Base-by-base conservation (phyloP, 1,284 basidiomycete species). In the Porodaedalea pini region DNA sequence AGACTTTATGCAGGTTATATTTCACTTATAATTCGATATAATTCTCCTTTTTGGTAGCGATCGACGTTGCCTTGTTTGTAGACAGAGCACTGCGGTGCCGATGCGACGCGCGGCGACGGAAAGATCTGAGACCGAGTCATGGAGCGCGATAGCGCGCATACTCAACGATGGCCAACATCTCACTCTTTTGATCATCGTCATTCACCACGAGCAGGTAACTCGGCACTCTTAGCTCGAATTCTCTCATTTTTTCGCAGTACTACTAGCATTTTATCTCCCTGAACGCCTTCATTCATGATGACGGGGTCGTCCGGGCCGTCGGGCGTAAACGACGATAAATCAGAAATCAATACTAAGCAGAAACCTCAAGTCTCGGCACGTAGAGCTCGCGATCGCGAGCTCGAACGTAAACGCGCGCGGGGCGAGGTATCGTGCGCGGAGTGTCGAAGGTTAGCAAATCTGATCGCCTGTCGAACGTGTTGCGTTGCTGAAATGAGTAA, bases 351-450 rank as follows among this genome's bases (percentile, higher is more conserved):
- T 13, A 27, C 23, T 27, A 31, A 47, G 45, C 3, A 13, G 45
- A 47, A 31, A n/a, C 25, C 7, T 10, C 45, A 47, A 47, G 54
- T 27, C 32, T 47, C 43, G 13, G 56, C 51, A 13, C 49, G 56
- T 8, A 47, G 40, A 32, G 31, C 47, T 23, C 52, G 53, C 6
- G 57, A 58, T 41, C 23, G 55, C 2, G 59, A 61, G 37, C 47
- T 61, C 11, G 55, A 57, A 31, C 53, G 48, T 13, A 54, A 47
- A 32, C 39, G 56, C 13, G 55, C 44, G 6, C 29, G 56, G 13
- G 59, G 59, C 1, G 59, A 61, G 32, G 39, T 54, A 19, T 57
- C 59, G 10, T 61, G 59, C 53, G 59, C 59, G 1, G 59, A 61
- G 27, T 61, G 59, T 36, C 29, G 55, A 31, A 43, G 59, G 59